Base-by-base conservation (phyloP, 208 protist species). In the Herpetomonas samuelpessoai region DNA sequence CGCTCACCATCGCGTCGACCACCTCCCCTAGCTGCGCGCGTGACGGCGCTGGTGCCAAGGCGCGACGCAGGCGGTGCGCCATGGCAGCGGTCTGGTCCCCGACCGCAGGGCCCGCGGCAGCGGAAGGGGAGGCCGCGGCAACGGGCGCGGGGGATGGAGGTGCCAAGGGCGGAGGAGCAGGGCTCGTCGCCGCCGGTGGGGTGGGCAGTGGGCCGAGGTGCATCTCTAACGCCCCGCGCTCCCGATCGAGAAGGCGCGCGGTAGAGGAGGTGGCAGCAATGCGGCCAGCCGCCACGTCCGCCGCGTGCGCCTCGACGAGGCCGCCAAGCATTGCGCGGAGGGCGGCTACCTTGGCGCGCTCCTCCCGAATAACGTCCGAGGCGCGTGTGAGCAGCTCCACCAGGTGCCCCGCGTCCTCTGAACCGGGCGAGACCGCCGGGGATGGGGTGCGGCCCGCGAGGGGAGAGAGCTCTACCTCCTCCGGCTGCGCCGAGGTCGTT, bases 1-100 rank as follows among this genome's bases (percentile, higher is more conserved):
- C 65, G 10, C 9, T 24, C 46, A 93, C 77, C 86, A 93, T 93
- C 0, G 83, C 76, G 57, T 93, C 74, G 2, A 93, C 74, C 2
- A 93, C 76, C 39, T 88, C 73, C 14, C 73, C 72, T 9, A 88
- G 31, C 27, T 82, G 73, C 55, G 71, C 59, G 21, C 74, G 58
- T 2, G 72, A 71, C 1, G 86, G 86, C 25, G 55, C 66, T 19
- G 86, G 86, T 3, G 80, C 86, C 48, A 93, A 70, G 10, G 86
- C 74, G 4, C 86, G 82, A 10, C 79, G 81, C 19, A 93, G 69
- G 16, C 74, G 68, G 25, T 46, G 52, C 16, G 66, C 75, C 69
- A 81, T 84, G 25, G 25, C 58, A 21, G 27, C 10, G 58, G 69
- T 10, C 45, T 35, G 21, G 44, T 53, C 62, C 62, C 65, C 24